Percentiles rank a stretch among this genome's conserved stretches.
Evolutionary conservation across 345 rosid species (phyloP).

Genomic region (Eucalyptus polybractea): DNA sequence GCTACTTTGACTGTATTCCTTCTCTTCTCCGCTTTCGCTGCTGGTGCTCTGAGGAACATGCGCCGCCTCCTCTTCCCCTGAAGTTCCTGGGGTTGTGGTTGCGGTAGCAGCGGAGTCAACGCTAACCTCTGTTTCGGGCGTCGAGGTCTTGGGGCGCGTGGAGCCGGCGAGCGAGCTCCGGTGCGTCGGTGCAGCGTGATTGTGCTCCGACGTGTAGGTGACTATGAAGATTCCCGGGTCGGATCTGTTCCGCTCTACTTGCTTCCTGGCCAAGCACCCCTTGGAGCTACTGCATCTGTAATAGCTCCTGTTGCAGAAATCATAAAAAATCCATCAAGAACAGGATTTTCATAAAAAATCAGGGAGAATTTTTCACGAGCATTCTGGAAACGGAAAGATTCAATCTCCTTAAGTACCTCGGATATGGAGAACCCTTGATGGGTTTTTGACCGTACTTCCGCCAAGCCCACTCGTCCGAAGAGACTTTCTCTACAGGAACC

Average conservation of each 20-base stretch:
- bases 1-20: conserved; percentile 14
- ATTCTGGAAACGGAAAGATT: not conserved
- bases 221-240: conserved; percentile 75
- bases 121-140: not conserved
- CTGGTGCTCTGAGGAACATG: conserved; percentile 19
- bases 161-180: conserved; percentile 82
- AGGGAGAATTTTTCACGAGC: not conserved
- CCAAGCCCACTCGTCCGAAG: conserved; percentile 97
- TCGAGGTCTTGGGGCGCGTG: conserved; percentile 50
- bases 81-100: not conserved
- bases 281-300: conserved; percentile 91
- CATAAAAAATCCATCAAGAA: not conserved
- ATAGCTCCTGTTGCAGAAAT: conserved; percentile 45
- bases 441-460: conserved; percentile 95
- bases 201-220: conserved; percentile 85
- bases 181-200: conserved; percentile 84
- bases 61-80: not conserved
- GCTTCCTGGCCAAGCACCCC: conserved; percentile 88
- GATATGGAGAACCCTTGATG: conserved; percentile 94
- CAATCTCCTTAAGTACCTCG: conserved; percentile 28
- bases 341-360: not conserved
- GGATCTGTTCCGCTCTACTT: conserved; percentile 92
- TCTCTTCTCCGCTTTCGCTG: conserved; percentile 33
- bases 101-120: not conserved
- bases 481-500: conserved; percentile 64